Evolutionary conservation across 352 stramenopile species (phyloP), one percentile per base, ranked within the genome.

Genomic region (Phytopythium chamaehyphon): DNA sequence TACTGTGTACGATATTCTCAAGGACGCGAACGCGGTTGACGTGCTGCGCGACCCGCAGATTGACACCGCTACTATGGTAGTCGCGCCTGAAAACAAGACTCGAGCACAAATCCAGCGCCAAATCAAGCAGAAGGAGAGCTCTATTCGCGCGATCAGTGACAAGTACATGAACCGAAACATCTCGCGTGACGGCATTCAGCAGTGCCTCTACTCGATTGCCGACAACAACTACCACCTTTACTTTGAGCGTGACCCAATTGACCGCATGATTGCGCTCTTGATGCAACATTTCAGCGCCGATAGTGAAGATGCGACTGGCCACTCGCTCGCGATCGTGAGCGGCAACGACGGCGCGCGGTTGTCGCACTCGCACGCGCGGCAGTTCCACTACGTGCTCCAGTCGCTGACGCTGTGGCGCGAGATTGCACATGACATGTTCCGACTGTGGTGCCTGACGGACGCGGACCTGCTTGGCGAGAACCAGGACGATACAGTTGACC

Each of bases 161-260:
- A 82, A 84, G 46, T 95, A 90, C 57, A 59, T 72, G 15, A 77
- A 56, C 47, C 58, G 47, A 36, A 54, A 64, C 19, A 65, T 89
- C 50, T 69, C 67, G 37, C 66, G 69, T 22, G 93, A 98, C 38
- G 76, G 82, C 21, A 96, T 98, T 47, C 85, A 98, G 66, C 86
- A 96, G 51, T 98, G 95, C 59, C 76, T 98, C 10, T 98, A 98
- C 67, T 97, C 86, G 40, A 98, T 98, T 56, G 89, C 89, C 22
- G 95, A 98, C 71, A 98, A 98, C 73, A 96, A 98, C 62, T 98
- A 95, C 45, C 97, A 98, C 66, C 65, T 98, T 46, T 98, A 98
- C 69, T 98, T 95, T 57, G 97, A 98, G 64, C 90, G 95, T 18
- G 88, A 98, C 55, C 96, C 96, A 36, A 98, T 98, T 57, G 94